Percentiles rank a stretch among this genome's conserved stretches.
Evolutionary conservation across 2,329 filamentous ascomycete genomes (phyloP).

Genomic region (Trichoderma gracile): DNA sequence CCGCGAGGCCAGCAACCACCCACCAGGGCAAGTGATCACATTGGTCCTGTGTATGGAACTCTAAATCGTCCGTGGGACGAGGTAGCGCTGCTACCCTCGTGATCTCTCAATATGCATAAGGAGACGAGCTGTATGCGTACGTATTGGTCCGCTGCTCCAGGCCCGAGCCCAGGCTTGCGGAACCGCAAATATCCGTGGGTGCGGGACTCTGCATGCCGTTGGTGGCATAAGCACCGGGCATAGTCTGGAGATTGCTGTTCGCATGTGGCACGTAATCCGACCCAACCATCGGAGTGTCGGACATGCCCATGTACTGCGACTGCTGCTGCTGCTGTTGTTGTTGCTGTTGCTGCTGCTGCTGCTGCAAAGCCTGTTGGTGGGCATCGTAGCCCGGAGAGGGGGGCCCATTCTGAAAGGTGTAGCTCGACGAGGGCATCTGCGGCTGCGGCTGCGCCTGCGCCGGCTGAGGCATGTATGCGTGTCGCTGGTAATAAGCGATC

Average conservation of each 20-base stretch:
- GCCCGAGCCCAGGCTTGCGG: slow-evolving; percentile 18
- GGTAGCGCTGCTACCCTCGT: slow-evolving; percentile 11
- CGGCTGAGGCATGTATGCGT: slow-evolving; percentile 33
- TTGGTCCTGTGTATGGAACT: slow-evolving; percentile 9
- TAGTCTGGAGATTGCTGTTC: slow-evolving; percentile 5
- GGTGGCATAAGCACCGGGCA: slow-evolving; percentile 18
- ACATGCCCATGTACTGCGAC: slow-evolving; percentile 21
- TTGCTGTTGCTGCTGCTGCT: slow-evolving; percentile 7
- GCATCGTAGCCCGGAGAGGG: slow-evolving; percentile 24
- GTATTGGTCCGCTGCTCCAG: slow-evolving; percentile 21
- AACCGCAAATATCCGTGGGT: slow-evolving; percentile 24
- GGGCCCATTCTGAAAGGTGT: slow-evolving; percentile 23
- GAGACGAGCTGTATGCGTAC: slow-evolving; percentile 25
- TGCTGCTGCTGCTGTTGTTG: slow-evolving; percentile 17
- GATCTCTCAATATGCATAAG: slow-evolving; percentile 25
- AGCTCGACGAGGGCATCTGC: slow-evolving; percentile 26
- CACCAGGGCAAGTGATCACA: slow-evolving; percentile 14
- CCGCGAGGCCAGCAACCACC: slow-evolving; percentile 6
- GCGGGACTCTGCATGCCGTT: slow-evolving; percentile 25
- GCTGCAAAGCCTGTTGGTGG: slow-evolving; percentile 21
- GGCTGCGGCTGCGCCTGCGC: slow-evolving; percentile 24
- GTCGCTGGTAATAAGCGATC: slow-evolving; percentile 42
- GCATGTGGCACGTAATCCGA: slow-evolving; percentile 25
- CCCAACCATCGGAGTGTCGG: slow-evolving; percentile 21
- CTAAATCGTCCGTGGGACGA: slow-evolving; percentile 1